Conservation (phyloP, 345 rosid genomes). For the Conringia planisiliqua region DNA sequence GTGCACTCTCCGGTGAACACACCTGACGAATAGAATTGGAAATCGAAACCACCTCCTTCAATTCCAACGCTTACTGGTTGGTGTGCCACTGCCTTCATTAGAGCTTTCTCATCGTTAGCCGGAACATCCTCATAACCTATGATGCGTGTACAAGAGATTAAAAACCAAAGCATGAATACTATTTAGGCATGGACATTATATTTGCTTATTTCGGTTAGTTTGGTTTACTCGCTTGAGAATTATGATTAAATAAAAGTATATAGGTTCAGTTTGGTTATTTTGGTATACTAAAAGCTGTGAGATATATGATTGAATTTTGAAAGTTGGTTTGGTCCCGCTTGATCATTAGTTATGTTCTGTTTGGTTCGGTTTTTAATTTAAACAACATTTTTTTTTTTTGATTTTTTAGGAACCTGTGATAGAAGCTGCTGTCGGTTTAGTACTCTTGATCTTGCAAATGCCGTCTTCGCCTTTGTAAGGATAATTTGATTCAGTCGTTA, state of each 20-base stretch:
- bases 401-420: conserved; percentile 34
- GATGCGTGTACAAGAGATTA: conserved; percentile 3
- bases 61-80: conserved; percentile 59
- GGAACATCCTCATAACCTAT: conserved; percentile 51
- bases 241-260: neutral
- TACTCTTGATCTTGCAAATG: conserved; percentile 32
- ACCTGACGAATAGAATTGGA: conserved; percentile 50
- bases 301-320: neutral
- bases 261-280: neutral
- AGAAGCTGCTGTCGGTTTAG: neutral
- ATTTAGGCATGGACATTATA: no score
- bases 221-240: neutral
- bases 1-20: conserved; percentile 48
- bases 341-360: neutral
- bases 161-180: neutral
- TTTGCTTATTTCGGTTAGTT: neutral
- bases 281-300: neutral
- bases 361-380: neutral
- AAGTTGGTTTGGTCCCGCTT: neutral
- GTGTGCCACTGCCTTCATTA: conserved; percentile 53
- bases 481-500: conserved; percentile 46
- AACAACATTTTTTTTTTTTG: neutral
- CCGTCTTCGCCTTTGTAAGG: conserved; percentile 42
- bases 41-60: conserved; percentile 40
- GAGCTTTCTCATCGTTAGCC: conserved; percentile 41